phyloP scores from a whole-genome alignment of 1,139 yeast genomes.

The Taphrina sp. region DNA sequence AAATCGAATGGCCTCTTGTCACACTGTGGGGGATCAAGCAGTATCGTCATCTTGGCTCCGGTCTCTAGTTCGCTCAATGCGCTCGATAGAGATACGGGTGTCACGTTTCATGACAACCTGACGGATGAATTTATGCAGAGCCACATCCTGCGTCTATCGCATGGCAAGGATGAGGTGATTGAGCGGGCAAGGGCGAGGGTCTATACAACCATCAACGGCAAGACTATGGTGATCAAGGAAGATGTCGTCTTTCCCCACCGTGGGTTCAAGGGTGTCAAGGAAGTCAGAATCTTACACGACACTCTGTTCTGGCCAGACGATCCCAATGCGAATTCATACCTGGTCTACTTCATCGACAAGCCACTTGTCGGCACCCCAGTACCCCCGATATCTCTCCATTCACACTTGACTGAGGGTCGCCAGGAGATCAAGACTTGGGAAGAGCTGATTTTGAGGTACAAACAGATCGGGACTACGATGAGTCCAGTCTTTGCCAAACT shows the following conservation, averaged over 20 bases:
- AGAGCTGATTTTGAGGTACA: constrained; percentile 1
- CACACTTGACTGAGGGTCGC: neutral
- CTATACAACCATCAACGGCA: constrained; percentile 32
- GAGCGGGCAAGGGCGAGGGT: constrained; percentile 43
- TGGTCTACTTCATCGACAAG: constrained; percentile 31
- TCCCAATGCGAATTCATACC: constrained; percentile 13
- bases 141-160: constrained; percentile 19
- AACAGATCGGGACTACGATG: neutral
- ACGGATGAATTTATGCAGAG: constrained; percentile 25
- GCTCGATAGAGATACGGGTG: constrained; percentile 23
- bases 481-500: constrained; percentile 6
- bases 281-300: constrained; percentile 32
- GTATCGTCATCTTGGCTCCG: constrained; percentile 22
- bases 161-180: constrained; percentile 17
- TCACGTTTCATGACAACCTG: constrained; percentile 9
- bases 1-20: constrained; percentile 14
- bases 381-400: neutral
- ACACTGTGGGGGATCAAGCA: constrained; percentile 3
- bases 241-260: constrained; percentile 29
- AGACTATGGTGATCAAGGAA: constrained; percentile 31
- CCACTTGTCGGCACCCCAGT: constrained; percentile 20
- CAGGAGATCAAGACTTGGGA: constrained; percentile 7
- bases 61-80: constrained; percentile 22
- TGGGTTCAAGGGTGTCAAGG: constrained; percentile 31
- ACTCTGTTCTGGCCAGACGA: constrained; percentile 30